phyloP scores from a whole-genome alignment of 306 rosid species.

The Sindora glabra region DNA sequence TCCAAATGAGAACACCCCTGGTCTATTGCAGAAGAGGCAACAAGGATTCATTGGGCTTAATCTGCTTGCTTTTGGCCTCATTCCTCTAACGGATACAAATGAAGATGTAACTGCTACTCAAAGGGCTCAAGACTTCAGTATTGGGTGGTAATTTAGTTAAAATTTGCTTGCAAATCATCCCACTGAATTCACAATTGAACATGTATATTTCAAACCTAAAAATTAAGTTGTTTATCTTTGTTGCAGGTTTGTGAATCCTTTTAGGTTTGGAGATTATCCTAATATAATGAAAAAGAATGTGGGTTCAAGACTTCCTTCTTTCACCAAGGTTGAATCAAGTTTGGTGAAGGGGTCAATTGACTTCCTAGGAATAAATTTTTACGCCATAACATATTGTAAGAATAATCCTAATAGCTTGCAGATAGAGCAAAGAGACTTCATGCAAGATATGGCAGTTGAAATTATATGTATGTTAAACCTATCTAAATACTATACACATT shows the following conservation, averaged over 20 bases:
- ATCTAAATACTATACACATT: background rate
- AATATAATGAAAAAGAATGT: conserved; percentile 33
- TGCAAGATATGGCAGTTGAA: background rate
- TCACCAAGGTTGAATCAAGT: conserved; percentile 30
- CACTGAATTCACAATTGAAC: background rate
- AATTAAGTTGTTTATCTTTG: background rate
- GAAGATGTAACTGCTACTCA: conserved; percentile 43
- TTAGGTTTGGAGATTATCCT: conserved; percentile 61
- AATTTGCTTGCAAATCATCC: background rate
- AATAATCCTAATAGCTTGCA: conserved; percentile 7
- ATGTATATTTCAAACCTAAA: too few relatives aligned
- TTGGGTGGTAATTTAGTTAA: conserved; percentile 55
- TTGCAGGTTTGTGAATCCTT: conserved; percentile 56
- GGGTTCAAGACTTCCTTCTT: conserved; percentile 55
- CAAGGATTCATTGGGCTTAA: conserved; percentile 57
- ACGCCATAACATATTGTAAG: background rate
- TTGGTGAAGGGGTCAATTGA: conserved; percentile 41
- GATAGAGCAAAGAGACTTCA: background rate
- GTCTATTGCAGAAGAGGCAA: conserved; percentile 40
- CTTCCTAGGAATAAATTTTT: conserved; percentile 35
- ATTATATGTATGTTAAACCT: background rate
- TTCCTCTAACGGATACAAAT: conserved; percentile 35
- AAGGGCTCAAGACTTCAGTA: conserved; percentile 38
- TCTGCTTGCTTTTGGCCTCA: conserved; percentile 14
- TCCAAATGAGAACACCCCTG: too few relatives aligned